A percentile compares a stretch with the other conserved stretches of the same genome.
Evolutionary conservation across 2,329 filamentous ascomycete genomes (phyloP).

Genomic region (Talaromyces islandicus): DNA sequence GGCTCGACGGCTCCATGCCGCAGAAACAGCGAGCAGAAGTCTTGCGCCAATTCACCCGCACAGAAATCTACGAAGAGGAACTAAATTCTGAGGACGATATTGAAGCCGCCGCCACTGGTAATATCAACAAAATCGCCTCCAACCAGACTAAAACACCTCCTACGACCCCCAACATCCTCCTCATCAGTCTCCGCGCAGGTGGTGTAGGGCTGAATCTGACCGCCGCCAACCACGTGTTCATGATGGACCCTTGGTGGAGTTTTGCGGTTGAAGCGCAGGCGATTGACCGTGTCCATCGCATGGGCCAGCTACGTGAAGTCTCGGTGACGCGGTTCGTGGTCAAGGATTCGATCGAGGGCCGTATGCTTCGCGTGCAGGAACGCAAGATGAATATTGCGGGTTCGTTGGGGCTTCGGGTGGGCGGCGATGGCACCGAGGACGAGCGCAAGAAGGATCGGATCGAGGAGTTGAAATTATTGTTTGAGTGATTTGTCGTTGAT

Average conservation of each 20-base stretch:
- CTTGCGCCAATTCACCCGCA: conserved; percentile 62
- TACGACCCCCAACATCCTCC: conserved; percentile 50
- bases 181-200: conserved; percentile 81
- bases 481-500: conserved; percentile 42
- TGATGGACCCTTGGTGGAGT: conserved; percentile 99
- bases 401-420: conserved; percentile 89
- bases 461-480: conserved; percentile 86
- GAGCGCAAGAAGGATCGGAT: conserved; percentile 86
- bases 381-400: conserved; percentile 85
- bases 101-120: neutral
- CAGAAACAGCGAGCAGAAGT: conserved; percentile 80
- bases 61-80: conserved; percentile 28
- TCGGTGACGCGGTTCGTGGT: conserved; percentile 84
- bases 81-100: conserved; percentile 30
- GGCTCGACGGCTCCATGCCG: conserved; percentile 83
- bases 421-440: conserved; percentile 81
- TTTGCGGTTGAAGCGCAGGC: conserved; percentile 95
- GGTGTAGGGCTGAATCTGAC: conserved; percentile 93
- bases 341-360: conserved; percentile 83
- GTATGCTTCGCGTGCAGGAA: conserved; percentile 91
- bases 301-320: conserved; percentile 87
- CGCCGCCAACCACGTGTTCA: conserved; percentile 80
- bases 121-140: conserved; percentile 2
- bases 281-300: conserved; percentile 93
- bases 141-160: neutral